Evolutionary conservation across 2,329 filamentous ascomycete species (phyloP), one percentile per base, ranked within the genome.

Genomic region (Colletotrichum sp.): DNA sequence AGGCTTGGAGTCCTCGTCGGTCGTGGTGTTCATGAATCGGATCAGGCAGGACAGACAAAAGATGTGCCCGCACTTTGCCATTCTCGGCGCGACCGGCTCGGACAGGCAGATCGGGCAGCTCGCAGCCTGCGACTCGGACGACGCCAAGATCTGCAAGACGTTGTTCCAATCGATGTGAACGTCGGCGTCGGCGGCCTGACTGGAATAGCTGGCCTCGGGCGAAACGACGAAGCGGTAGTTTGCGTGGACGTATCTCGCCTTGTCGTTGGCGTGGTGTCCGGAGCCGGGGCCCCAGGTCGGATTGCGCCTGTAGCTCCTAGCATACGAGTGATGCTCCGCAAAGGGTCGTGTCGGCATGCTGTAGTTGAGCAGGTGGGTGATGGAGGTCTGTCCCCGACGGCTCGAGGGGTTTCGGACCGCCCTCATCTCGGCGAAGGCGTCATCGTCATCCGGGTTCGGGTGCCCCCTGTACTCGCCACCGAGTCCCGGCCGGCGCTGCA

Each of bases 191-290:
- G 91, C 90, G 28, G 95, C 94, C 82, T 98, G 96, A 8, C 91
- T 90, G 75, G 91, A 90, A 83, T 98, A 99, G 80, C 93, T 91
- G 73, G 92, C 93, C 71, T 92, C 90, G 5, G 97, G 96, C 76
- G 95, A 93, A 67, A 99, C 96, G 75, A 99, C 94, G 83, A 99
- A 99, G 71, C 97, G 94, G 83, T 99, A 99, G 84, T 99, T 99
- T 78, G 97, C 96, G 84, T 99, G 96, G 18, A 99, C 90, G 73
- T 90, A 96, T 89, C 94, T 93, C 73, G 96, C 94, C 86, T 98
- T 98, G 84, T 99, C 97, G 58, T 93, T 91, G 16, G 95, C 93
- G 84, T 98, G 96, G 84, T 98, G 95, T 30, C 96, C 96, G 43
- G 96, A 98, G 6, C 96, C 95, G 55, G 95, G 88, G 0, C 95